Evolutionary conservation across 306 rosid genomes (phyloP).

Genomic region (Gastrolobium villosum): DNA sequence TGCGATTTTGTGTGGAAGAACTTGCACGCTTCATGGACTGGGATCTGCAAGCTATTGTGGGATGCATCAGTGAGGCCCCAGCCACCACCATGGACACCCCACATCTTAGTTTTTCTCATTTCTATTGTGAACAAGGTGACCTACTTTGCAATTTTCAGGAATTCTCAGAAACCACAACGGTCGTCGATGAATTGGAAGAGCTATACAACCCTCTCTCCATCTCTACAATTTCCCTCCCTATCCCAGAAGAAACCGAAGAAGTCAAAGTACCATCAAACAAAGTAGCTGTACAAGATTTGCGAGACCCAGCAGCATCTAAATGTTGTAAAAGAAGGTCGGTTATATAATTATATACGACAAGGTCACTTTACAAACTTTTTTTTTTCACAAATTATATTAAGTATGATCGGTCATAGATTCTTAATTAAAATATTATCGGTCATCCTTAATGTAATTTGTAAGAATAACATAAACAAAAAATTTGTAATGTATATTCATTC

Average conservation of each 20-base stretch:
- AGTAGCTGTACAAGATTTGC: conserved; percentile 32
- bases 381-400: too few species aligned
- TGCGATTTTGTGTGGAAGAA: conserved; percentile 16
- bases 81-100: conserved; percentile 11
- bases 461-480: too few species aligned
- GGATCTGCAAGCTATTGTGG: conserved; percentile 83
- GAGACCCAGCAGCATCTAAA: conserved; percentile 31
- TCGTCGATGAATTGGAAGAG: conserved; percentile 61
- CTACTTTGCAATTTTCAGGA: conserved; percentile 49
- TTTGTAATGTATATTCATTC: too few species aligned
- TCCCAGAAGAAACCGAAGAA: conserved; percentile 53
- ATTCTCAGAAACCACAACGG: conserved; percentile 54
- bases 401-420: too few species aligned
- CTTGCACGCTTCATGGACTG: conserved; percentile 62
- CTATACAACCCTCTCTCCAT: conserved; percentile 64
- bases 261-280: conserved; percentile 37
- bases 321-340: conserved; percentile 54
- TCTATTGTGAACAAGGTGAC: conserved; percentile 39
- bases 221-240: conserved; percentile 40
- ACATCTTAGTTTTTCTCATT: conserved; percentile 34
- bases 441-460: too few species aligned
- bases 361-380: too few species aligned
- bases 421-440: too few species aligned
- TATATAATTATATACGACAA: too few species aligned
- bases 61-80: conserved; percentile 49